Base-by-base conservation (phyloP, 2,329 filamentous ascomycete genomes). In the Exophiala calicioides region DNA sequence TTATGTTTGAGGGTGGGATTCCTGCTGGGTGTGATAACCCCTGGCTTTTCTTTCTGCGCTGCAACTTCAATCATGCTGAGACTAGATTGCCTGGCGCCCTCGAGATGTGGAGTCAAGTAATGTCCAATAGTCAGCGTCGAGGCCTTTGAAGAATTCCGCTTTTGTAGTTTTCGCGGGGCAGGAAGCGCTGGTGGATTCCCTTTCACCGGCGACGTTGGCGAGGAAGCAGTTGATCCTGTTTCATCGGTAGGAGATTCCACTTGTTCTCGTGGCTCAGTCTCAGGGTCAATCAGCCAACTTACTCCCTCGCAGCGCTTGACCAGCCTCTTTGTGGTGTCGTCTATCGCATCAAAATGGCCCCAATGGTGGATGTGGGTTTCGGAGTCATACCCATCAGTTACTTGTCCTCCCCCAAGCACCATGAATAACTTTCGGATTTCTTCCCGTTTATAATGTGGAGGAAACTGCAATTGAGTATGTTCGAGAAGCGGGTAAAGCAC, bases 401-500 rank as follows among this genome's bases (percentile, higher is more conserved):
- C 90, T 24, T 79, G 75, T 3, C 90, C 87, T 50, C 82, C 81
- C 6, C 79, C 76, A 2, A 97, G 77, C 10, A 94, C 80, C 40
- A 77, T 77, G 12, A 98, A 75, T 18, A 95, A 77, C 52, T 82
- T 84, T 29, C 85, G 71, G 30, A 98, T 80, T 64, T 97, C 91
- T 31, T 90, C 81, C 21, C 84, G 82, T 66, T 97, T 98, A 75
- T 98, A 97, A 64, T 95, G 84, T 1, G 88, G 89, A 15, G 90
- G 84, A 42, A 88, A 79, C 61, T 81, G 86, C 32, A 98, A 80
- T 66, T 97, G 93, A 2, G 91, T 96, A 64, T 98, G 88, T 27
- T 88, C 86, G 16, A 98, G 76, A 18, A 98, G 76, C 0, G 93
- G 93, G 62, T 94, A 90, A 9, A 98, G 73, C 3, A 98, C 93